Conservation (phyloP, 345 rosid genomes). For the Rhizophora apiculata region DNA sequence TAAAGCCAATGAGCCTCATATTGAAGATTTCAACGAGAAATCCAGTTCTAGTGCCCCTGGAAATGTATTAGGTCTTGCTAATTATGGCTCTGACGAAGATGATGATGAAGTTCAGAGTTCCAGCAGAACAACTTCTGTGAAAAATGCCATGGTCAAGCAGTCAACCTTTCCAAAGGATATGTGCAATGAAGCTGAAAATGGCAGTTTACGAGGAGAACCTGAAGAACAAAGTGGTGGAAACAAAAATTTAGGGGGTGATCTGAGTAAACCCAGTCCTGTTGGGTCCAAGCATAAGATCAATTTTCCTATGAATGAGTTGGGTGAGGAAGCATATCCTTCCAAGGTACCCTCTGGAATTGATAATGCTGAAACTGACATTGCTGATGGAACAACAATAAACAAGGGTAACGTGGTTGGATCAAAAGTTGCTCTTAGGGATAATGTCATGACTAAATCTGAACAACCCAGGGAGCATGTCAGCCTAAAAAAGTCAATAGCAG, state of each 20-base stretch:
- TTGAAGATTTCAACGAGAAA: slow-evolving; percentile 42
- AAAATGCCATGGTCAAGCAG: slow-evolving; percentile 29
- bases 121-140: slow-evolving; percentile 26
- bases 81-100: slow-evolving; percentile 87
- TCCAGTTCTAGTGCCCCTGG: slow-evolving; percentile 58
- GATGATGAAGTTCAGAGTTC: slow-evolving; percentile 51
- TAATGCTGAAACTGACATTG: slow-evolving; percentile 27
- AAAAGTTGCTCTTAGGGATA: slow-evolving; percentile 17
- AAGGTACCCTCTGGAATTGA: slow-evolving; percentile 4
- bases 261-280: slow-evolving; percentile 17
- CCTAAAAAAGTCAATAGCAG: slow-evolving; percentile 24
- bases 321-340: slow-evolving; percentile 20
- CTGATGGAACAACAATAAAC: slow-evolving; percentile 23
- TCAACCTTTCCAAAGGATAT: slow-evolving; percentile 29
- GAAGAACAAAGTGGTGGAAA: slow-evolving; percentile 21
- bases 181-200: slow-evolving; percentile 36
- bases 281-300: slow-evolving; percentile 25
- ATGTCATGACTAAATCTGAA: slow-evolving; percentile 21
- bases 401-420: slow-evolving; percentile 25
- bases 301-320: slow-evolving; percentile 14
- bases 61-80: slow-evolving; percentile 87
- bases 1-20: slow-evolving; percentile 35
- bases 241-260: slow-evolving; percentile 21
- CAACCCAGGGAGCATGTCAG: slow-evolving; percentile 19
- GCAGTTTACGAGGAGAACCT: slow-evolving; percentile 28